Conservation (phyloP, 495 filamentous ascomycete genomes). For the Aspergillus steynii region DNA sequence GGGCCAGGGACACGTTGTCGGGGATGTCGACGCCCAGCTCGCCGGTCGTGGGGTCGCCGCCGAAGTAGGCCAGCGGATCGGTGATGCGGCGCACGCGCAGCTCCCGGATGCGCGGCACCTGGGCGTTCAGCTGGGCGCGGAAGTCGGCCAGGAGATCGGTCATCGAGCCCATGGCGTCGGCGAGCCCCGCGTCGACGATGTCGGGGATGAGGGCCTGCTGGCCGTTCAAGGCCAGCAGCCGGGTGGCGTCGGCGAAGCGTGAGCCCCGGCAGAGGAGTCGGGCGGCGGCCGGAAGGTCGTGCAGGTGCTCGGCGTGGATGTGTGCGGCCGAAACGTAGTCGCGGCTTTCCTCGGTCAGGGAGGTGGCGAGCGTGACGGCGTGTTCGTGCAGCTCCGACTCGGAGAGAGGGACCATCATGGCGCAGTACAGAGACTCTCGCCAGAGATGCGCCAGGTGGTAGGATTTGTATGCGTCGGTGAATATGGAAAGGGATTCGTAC, state of each 20-base stretch:
- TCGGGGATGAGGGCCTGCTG: constrained; percentile 47
- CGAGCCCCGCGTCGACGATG: constrained; percentile 74
- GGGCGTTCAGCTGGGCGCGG: constrained; percentile 75
- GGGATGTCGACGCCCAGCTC: constrained; percentile 68
- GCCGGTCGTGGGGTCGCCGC: constrained; percentile 59
- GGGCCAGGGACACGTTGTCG: constrained; percentile 88
- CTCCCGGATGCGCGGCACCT: constrained; percentile 81
- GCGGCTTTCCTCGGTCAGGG: constrained; percentile 78
- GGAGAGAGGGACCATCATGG: constrained; percentile 63
- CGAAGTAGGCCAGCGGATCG: constrained; percentile 79
- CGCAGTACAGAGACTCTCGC: constrained; percentile 83
- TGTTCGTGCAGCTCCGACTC: constrained; percentile 59
- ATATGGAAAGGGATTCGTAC: constrained; percentile 81
- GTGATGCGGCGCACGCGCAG: constrained; percentile 74
- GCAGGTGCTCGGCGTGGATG: constrained; percentile 78
- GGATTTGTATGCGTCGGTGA: constrained; percentile 68
- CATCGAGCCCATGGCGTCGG: constrained; percentile 71
- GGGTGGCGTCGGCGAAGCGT: constrained; percentile 79
- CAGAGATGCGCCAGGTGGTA: constrained; percentile 83
- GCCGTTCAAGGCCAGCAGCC: constrained; percentile 57
- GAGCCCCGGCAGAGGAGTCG: constrained; percentile 78
- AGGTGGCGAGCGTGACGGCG: constrained; percentile 65
- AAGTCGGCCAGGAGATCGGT: constrained; percentile 93
- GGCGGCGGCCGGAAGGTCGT: constrained; percentile 65
- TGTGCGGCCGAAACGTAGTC: constrained; percentile 77